phyloP scores from a whole-genome alignment of 1,139 yeast species.

The Candida pseudocylindracea region DNA sequence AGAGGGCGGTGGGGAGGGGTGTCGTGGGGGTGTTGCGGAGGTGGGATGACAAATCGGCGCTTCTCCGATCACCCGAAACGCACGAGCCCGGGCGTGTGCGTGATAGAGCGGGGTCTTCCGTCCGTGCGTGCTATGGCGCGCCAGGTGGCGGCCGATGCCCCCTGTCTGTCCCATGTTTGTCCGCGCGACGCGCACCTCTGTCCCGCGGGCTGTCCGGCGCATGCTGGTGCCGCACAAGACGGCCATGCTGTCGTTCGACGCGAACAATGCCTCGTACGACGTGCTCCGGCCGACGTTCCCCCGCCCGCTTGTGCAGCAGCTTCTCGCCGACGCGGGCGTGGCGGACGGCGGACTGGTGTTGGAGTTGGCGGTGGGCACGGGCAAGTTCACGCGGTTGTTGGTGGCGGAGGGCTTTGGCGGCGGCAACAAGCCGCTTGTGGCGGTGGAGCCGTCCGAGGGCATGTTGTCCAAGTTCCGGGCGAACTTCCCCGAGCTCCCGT shows the following conservation, averaged over 20 bases:
- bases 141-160: no score
- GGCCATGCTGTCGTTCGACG: slow-evolving; percentile 24
- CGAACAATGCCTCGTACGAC: slow-evolving; percentile 32
- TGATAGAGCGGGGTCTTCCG: no score
- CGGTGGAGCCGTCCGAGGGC: slow-evolving; percentile 39
- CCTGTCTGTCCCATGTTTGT: no score
- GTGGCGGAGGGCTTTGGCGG: slow-evolving; percentile 14
- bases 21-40: no score
- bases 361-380: slow-evolving; percentile 47
- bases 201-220: no score
- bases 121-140: no score
- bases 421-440: slow-evolving; percentile 7
- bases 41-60: no score
- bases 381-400: slow-evolving; percentile 33
- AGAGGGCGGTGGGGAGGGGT: no score
- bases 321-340: slow-evolving; percentile 13
- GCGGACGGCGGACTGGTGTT: slow-evolving; percentile 12
- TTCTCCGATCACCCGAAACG: no score
- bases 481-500: slow-evolving; percentile 23
- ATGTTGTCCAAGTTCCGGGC: slow-evolving; percentile 25
- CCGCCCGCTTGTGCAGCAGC: slow-evolving; percentile 22
- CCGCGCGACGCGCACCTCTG: no score
- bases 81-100: no score
- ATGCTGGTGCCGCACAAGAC: slow-evolving; percentile 6
- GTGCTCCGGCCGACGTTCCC: slow-evolving; percentile 30